A percentile compares a stretch with the other conserved stretches of the same genome.
These are phyloP conservation scores for Fusarium nisikadoi DNA, from an alignment of 2,329 filamentous ascomycete species.

Conservation along the genomic window DNA sequence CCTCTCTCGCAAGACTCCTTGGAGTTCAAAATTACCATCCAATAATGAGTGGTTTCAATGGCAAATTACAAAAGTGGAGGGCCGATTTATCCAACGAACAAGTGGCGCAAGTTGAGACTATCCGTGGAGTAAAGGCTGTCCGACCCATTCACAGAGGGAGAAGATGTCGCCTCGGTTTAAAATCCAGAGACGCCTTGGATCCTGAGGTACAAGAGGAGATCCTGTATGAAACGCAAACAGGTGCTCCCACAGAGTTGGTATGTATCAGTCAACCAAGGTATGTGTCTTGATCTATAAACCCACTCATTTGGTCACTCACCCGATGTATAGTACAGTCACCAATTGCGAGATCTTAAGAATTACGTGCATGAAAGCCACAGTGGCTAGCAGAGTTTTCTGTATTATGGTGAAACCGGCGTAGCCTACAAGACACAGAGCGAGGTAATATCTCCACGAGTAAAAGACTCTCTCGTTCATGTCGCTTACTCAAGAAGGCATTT, in stretches of 20 bases:
- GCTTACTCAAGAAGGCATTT: too few relatives aligned
- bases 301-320: fast-evolving
- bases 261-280: neutral
- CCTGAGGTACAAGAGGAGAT: neutral
- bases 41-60: neutral
- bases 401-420: too few relatives aligned
- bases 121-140: neutral
- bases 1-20: neutral
- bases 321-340: too few relatives aligned
- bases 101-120: neutral
- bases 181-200: fast-evolving
- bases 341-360: too few relatives aligned
- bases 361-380: too few relatives aligned
- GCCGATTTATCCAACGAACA: neutral
- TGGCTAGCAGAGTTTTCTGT: too few relatives aligned
- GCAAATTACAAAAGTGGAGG: fast-evolving
- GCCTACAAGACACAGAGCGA: too few relatives aligned
- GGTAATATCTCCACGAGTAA: too few relatives aligned
- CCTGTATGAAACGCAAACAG: fast-evolving
- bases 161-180: neutral
- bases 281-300: neutral
- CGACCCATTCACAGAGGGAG: neutral
- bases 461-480: too few relatives aligned
- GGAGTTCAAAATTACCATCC: neutral
- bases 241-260: neutral